A percentile compares a stretch with the other conserved stretches of the same genome.
Conservation (phyloP, 1,284 basidiomycete genomes). For the Malassezia caprae region DNA sequence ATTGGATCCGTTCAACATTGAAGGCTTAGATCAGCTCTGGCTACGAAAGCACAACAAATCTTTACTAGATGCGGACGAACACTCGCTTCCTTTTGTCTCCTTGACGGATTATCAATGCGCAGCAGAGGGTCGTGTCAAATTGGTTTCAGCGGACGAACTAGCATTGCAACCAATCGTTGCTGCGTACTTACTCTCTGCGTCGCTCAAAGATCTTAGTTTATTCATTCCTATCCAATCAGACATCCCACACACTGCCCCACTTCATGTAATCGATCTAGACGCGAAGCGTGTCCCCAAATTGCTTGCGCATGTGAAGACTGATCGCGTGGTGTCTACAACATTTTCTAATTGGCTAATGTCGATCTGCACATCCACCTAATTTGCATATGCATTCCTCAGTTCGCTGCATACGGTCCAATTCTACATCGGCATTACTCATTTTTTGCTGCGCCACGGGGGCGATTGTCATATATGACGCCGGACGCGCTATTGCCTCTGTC, state of each 20-base stretch:
- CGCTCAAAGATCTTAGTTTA: constrained; percentile 12
- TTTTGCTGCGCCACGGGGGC: background rate
- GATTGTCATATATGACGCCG: background rate
- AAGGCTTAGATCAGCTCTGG: constrained; percentile 7
- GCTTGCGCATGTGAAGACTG: background rate
- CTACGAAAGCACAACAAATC: background rate
- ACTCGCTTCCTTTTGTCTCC: background rate
- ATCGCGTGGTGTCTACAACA: background rate
- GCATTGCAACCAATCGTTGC: background rate
- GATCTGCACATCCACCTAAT: background rate
- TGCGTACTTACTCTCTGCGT: constrained; percentile 3
- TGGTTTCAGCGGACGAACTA: background rate
- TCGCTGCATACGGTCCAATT: background rate
- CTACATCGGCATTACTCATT: background rate
- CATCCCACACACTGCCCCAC: background rate
- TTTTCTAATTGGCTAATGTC: background rate
- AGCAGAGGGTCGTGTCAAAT: background rate
- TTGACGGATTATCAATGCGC: background rate
- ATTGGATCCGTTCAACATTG: constrained; percentile 6
- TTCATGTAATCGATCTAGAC: constrained; percentile 9
- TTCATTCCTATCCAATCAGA: background rate
- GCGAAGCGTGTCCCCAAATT: constrained; percentile 7
- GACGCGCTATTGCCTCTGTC: background rate
- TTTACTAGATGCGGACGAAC: background rate
- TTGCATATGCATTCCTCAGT: background rate